phyloP scores from a whole-genome alignment of 768 basidiomycete genomes.

The Dioszegia aurantiaca region DNA sequence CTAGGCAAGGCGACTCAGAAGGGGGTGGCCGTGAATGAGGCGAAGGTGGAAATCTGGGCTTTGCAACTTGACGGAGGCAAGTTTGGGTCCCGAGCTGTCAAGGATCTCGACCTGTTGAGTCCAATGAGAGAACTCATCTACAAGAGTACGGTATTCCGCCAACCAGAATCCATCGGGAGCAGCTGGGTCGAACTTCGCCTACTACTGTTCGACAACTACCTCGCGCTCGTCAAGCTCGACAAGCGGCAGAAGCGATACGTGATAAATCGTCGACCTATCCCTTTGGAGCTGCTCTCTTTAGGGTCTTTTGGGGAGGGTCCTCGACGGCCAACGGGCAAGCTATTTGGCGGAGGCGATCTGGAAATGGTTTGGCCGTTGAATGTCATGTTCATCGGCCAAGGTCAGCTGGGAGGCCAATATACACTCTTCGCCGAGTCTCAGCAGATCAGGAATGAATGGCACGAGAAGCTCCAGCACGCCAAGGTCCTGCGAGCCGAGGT shows the following conservation, averaged over 20 bases:
- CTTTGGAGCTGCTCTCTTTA: constrained; percentile 81
- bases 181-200: constrained; percentile 88
- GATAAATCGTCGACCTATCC: constrained; percentile 69
- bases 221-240: constrained; percentile 22
- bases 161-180: constrained; percentile 76
- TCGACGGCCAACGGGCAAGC: constrained; percentile 62
- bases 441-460: constrained; percentile 78
- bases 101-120: constrained; percentile 86
- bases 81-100: constrained; percentile 37
- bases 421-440: constrained; percentile 81
- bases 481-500: constrained; percentile 77
- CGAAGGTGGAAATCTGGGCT: constrained; percentile 84
- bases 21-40: constrained; percentile 77
- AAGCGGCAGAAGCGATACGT: constrained; percentile 24
- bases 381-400: constrained; percentile 80
- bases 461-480: constrained; percentile 81
- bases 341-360: constrained; percentile 27
- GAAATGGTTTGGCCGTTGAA: constrained; percentile 77
- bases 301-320: constrained; percentile 78
- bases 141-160: constrained; percentile 75
- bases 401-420: constrained; percentile 69
- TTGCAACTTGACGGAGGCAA: constrained; percentile 45
- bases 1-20: constrained; percentile 84
- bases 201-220: constrained; percentile 89
- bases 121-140: constrained; percentile 79